A percentile compares a stretch with the other conserved stretches of the same genome.
phyloP scores from a whole-genome alignment of 2,329 filamentous ascomycete species.

The Arthrobotrys entomopaga region DNA sequence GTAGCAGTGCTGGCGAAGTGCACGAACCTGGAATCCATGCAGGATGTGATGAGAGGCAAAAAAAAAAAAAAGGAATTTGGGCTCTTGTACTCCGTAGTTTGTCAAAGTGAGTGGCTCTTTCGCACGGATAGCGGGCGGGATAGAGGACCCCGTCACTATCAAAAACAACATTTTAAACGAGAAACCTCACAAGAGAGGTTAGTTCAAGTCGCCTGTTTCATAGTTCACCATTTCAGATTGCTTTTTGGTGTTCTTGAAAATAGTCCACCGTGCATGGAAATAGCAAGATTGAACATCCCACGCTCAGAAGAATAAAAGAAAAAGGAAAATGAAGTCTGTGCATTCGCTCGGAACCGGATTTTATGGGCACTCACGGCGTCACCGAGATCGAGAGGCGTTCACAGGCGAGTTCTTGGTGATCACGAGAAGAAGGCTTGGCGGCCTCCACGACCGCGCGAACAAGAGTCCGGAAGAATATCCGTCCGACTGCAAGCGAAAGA shows the following conservation, averaged over 20 bases:
- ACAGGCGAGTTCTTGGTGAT: not conserved
- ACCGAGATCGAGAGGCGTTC: too few relatives aligned
- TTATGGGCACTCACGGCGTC: not conserved
- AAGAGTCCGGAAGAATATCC: too few relatives aligned
- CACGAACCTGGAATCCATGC: not conserved
- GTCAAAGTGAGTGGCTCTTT: conserved; percentile 11
- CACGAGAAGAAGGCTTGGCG: too few relatives aligned
- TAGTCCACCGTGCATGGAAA: not conserved
- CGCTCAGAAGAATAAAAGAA: conserved; percentile 13
- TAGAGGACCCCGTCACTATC: conserved; percentile 20
- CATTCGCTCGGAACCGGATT: conserved; percentile 19
- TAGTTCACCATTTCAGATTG: too few relatives aligned
- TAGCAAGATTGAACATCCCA: conserved; percentile 3
- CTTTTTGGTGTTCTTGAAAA: not conserved
- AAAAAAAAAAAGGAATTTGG: conserved; percentile 3
- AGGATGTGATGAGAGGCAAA: not conserved
- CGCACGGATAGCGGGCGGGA: conserved; percentile 48
- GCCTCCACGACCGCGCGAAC: too few relatives aligned
- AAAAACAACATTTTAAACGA: conserved; percentile 8
- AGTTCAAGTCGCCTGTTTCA: too few relatives aligned
- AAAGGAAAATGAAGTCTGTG: conserved; percentile 14
- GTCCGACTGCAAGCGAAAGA: too few relatives aligned
- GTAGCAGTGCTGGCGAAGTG: too few relatives aligned
- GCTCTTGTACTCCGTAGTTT: too few relatives aligned
- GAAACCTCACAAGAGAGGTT: not conserved